Percentiles rank a stretch among this genome's conserved stretches.
Conservation (phyloP, 352 stramenopile genomes). For the Phytophthora syringae region DNA sequence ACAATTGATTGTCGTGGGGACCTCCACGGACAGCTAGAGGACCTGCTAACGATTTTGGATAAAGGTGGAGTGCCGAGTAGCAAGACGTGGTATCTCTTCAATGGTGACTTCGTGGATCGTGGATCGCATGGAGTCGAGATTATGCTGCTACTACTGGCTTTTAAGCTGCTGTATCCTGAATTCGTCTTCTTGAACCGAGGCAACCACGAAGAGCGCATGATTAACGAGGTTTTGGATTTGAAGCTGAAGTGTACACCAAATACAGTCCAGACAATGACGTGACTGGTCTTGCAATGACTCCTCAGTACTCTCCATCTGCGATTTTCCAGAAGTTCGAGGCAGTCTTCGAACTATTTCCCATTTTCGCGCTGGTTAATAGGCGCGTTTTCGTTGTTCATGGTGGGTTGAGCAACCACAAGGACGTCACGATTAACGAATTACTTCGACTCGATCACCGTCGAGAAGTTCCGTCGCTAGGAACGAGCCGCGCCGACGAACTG, state of each 20-base stretch:
- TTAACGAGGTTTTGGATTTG: slow-evolving; percentile 90
- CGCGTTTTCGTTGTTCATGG: slow-evolving; percentile 92
- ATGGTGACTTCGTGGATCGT: slow-evolving; percentile 95
- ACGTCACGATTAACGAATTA: slow-evolving; percentile 87
- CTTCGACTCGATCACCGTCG: slow-evolving; percentile 76
- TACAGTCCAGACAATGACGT: slow-evolving; percentile 75
- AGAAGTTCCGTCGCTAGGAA: slow-evolving; percentile 73
- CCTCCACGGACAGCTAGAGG: slow-evolving; percentile 91
- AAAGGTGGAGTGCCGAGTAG: slow-evolving; percentile 83
- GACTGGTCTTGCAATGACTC: slow-evolving; percentile 46
- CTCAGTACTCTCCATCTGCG: slow-evolving; percentile 59
- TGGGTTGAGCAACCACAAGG: slow-evolving; percentile 83
- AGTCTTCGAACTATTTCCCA: slow-evolving; percentile 83
- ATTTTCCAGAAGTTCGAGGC: slow-evolving; percentile 80
- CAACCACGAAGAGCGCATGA: slow-evolving; percentile 94
- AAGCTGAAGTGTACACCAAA: slow-evolving; percentile 76
- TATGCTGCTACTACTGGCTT: slow-evolving; percentile 81
- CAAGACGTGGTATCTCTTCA: slow-evolving; percentile 95
- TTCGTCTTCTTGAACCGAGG: slow-evolving; percentile 92
- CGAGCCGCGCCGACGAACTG: slow-evolving; percentile 76
- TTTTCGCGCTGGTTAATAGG: slow-evolving; percentile 88
- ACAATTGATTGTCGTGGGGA: slow-evolving; percentile 87
- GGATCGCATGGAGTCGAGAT: slow-evolving; percentile 91
- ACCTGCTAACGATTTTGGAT: slow-evolving; percentile 92
- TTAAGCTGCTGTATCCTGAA: slow-evolving; percentile 86